Evolutionary conservation across 805 yeast genomes (phyloP).

Genomic region (Huiozyma naganishii): DNA sequence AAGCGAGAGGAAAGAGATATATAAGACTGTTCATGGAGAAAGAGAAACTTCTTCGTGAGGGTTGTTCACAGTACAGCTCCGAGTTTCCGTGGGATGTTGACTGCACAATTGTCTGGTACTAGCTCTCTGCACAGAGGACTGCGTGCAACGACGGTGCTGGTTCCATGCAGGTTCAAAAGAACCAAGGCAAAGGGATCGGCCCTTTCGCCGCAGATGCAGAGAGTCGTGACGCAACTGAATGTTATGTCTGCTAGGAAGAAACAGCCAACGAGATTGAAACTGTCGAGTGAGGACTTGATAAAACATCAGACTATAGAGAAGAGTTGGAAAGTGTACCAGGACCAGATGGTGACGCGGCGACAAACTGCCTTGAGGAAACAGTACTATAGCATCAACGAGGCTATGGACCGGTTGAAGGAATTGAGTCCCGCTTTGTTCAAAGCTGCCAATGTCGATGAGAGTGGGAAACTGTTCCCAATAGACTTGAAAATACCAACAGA

Average conservation of each 20-base stretch:
- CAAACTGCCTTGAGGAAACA: constrained; percentile 43
- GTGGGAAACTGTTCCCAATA: constrained; percentile 58
- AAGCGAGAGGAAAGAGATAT: no score
- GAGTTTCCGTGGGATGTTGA: no score
- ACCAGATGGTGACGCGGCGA: constrained; percentile 37
- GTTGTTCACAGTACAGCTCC: no score
- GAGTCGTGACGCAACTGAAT: constrained; percentile 47
- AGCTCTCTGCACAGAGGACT: no score
- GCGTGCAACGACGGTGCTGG: no score
- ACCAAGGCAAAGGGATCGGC: constrained; percentile 12
- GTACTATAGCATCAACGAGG: constrained; percentile 51
- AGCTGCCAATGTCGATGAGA: constrained; percentile 48
- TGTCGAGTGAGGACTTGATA: constrained; percentile 63
- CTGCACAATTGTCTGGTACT: no score
- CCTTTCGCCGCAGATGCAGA: constrained; percentile 36
- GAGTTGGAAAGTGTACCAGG: constrained; percentile 66
- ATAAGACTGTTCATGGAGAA: no score
- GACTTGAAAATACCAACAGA: constrained; percentile 86
- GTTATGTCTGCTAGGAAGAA: constrained; percentile 81
- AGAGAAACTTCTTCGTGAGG: no score
- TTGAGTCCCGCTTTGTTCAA: constrained; percentile 46
- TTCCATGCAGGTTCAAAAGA: constrained; percentile 34
- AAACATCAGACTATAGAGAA: constrained; percentile 73
- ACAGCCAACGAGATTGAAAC: constrained; percentile 70
- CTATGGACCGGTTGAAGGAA: constrained; percentile 57